Evolutionary conservation across 2,329 filamentous ascomycete genomes (phyloP), one percentile per base, ranked within the genome.

Genomic region (Alternaria angustiovoidea): DNA sequence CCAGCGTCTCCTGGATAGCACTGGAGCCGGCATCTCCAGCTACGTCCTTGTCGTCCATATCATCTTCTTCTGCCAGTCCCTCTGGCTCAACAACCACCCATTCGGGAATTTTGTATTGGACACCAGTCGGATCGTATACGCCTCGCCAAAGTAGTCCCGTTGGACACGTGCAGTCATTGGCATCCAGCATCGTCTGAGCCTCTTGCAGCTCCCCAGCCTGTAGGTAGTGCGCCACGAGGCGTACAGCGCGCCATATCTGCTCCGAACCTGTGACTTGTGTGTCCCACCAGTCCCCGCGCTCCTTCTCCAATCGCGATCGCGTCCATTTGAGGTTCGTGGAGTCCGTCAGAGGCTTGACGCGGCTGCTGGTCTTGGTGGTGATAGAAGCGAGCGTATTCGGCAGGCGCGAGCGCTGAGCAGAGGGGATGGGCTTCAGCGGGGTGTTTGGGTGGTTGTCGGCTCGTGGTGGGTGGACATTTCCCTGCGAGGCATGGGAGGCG

Each of bases 211-310:
- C 74, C 0, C 80, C 83, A 0, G 74, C 69, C 81, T 90, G 90
- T 62, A 97, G 76, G 7, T 91, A 81, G 62, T 91, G 86, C 18
- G 93, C 83, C 0, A 89, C 90, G 1, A 88, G 82, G 46, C 85
- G 85, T 14, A 97, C 78, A 0, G 91, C 89, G 68, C 87, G 87
- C 94, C 94, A 98, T 26, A 95, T 86, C 77, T 97, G 92, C 5
- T 85, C 72, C 4, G 88, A 85, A 2, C 93, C 93, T 0, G 90
- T 91, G 16, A 96, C 92, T 47, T 93, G 84, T 1, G 94, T 97
- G 62, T 97, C 93, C 78, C 96, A 98, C 83, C 96, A 97, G 63
- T 93, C 93, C 49, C 81, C 81, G 49, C 94, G 87, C 79, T 97
- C 92, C 32, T 84, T 84, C 59, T 88, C 86, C 2, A 97, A 82